Conservation (phyloP, 805 yeast genomes). For the Danielia oregonensis region DNA sequence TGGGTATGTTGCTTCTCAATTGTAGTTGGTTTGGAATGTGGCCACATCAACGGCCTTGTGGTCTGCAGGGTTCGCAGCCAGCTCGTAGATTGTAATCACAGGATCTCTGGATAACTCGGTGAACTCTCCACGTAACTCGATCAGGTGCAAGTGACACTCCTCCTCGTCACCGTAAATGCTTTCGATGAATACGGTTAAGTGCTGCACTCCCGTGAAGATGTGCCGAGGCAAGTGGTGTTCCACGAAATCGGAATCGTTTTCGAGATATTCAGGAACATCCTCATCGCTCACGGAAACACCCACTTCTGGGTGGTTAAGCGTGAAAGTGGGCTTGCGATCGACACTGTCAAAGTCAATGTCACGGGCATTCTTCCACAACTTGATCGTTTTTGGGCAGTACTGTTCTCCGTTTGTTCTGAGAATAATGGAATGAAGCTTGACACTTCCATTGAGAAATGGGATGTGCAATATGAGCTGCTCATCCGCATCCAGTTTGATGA, state of each 20-base stretch:
- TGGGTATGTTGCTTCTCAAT: no score
- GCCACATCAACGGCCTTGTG: slow-evolving; percentile 47
- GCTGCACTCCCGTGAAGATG: slow-evolving; percentile 63
- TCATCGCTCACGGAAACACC: slow-evolving; percentile 44
- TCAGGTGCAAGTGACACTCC: slow-evolving; percentile 53
- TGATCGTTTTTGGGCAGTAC: slow-evolving; percentile 66
- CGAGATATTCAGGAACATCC: slow-evolving; percentile 28
- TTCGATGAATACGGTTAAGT: slow-evolving; percentile 65
- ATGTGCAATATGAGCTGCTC: slow-evolving; percentile 71
- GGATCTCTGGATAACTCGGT: slow-evolving; percentile 62
- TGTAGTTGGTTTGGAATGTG: no score
- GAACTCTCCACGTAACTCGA: slow-evolving; percentile 78
- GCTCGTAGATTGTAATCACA: slow-evolving; percentile 73
- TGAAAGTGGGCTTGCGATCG: slow-evolving; percentile 45
- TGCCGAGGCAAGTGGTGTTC: slow-evolving; percentile 82
- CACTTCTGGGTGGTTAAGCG: slow-evolving; percentile 60
- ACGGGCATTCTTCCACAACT: slow-evolving; percentile 67
- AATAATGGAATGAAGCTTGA: slow-evolving; percentile 70
- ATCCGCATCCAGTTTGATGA: slow-evolving; percentile 71
- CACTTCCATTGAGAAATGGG: slow-evolving; percentile 70
- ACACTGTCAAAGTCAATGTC: slow-evolving; percentile 72
- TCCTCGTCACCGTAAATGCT: slow-evolving; percentile 48
- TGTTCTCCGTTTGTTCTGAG: slow-evolving; percentile 60
- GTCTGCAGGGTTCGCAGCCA: slow-evolving; percentile 90
- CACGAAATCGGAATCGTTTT: slow-evolving; percentile 51